Percentiles rank a stretch among this genome's conserved stretches.
phyloP scores from a whole-genome alignment of 2,329 filamentous ascomycete species.

The Colletotrichum melonis region DNA sequence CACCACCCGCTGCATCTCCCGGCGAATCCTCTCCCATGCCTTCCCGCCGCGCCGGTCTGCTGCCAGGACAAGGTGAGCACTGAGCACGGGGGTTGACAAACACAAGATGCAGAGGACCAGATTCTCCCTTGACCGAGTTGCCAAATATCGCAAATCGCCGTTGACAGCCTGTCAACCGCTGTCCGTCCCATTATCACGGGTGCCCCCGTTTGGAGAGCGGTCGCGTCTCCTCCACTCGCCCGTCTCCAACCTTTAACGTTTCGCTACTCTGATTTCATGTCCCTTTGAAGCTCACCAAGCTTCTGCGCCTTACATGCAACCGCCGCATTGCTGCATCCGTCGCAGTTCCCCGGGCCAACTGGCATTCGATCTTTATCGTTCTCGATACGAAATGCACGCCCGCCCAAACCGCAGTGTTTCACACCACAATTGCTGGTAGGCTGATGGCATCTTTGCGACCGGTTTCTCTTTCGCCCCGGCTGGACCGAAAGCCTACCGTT shows the following conservation, averaged over 20 bases:
- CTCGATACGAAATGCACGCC: constrained; percentile 17
- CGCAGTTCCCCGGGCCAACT: constrained; percentile 21
- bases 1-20: constrained; percentile 20
- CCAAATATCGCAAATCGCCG: neutral
- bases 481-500: neutral
- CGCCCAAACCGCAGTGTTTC: constrained; percentile 24
- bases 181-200: constrained; percentile 5
- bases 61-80: neutral
- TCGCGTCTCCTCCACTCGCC: constrained; percentile 14
- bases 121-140: constrained; percentile 12
- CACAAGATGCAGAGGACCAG: neutral
- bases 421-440: neutral
- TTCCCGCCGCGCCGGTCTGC: constrained; percentile 26
- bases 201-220: neutral
- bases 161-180: constrained; percentile 5
- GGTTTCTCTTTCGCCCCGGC: neutral
- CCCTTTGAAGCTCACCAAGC: neutral
- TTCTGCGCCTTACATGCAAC: constrained; percentile 9
- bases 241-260: constrained; percentile 19
- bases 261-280: neutral
- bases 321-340: constrained; percentile 23
- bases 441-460: neutral
- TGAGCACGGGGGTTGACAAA: neutral
- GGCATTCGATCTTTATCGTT: neutral
- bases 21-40: constrained; percentile 20